A percentile compares a stretch with the other conserved stretches of the same genome.
phyloP scores from a whole-genome alignment of 2,329 filamentous ascomycete genomes.

The Dactylellina parvicollis region DNA sequence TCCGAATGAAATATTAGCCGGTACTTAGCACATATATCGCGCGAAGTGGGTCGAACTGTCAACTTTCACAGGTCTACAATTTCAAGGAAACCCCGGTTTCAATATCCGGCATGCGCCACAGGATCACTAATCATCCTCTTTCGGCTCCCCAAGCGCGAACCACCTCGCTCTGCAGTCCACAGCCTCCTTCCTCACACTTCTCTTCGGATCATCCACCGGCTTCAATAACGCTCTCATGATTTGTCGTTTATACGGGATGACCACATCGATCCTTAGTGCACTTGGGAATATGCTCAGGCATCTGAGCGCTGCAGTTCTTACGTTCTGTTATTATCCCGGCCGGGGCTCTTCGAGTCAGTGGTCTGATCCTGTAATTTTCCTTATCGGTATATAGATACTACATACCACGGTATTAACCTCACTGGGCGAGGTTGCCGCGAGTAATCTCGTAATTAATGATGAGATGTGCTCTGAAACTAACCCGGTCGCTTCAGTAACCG shows the following conservation, averaged over 20 bases:
- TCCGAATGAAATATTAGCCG: too few species aligned
- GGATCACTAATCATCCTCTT: slow-evolving; percentile 52
- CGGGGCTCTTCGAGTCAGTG: slow-evolving; percentile 18
- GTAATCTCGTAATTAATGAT: slow-evolving; percentile 56
- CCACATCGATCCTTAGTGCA: slow-evolving; percentile 64
- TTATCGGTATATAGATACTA: slow-evolving; percentile 13
- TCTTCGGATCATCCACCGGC: slow-evolving; percentile 71
- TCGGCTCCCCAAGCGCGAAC: slow-evolving; percentile 57
- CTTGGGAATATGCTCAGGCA: slow-evolving; percentile 65
- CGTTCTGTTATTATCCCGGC: slow-evolving; percentile 56
- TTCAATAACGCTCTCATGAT: slow-evolving; percentile 68
- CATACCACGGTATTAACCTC: slow-evolving; percentile 45
- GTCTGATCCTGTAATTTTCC: neutral
- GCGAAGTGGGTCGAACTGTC: too few species aligned
- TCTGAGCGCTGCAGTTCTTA: slow-evolving; percentile 64
- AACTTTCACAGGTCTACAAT: too few species aligned
- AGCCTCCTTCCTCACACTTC: slow-evolving; percentile 69
- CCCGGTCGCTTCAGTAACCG: slow-evolving; percentile 69
- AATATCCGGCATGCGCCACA: neutral
- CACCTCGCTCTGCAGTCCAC: slow-evolving; percentile 57
- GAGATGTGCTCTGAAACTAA: slow-evolving; percentile 60
- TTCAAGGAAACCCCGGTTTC: too few species aligned
- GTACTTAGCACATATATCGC: too few species aligned
- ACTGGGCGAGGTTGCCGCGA: slow-evolving; percentile 53
- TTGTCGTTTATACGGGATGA: slow-evolving; percentile 68